A percentile compares a stretch with the other conserved stretches of the same genome.
Evolutionary conservation across 2,329 filamentous ascomycete genomes (phyloP).

Genomic region (Mycosphaerella arachidis): DNA sequence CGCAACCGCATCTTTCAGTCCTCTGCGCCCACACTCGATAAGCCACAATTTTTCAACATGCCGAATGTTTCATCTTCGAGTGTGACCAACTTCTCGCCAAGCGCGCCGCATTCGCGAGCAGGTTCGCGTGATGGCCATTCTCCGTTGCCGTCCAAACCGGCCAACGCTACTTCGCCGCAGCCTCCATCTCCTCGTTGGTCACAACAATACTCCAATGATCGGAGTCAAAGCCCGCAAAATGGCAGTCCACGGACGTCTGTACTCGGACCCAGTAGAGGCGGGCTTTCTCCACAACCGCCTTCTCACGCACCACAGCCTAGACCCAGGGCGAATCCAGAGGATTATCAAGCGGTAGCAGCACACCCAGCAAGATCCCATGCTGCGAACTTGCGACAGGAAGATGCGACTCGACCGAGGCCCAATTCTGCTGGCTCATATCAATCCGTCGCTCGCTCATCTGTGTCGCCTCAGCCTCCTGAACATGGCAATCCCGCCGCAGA

Average conservation of each 20-base stretch:
- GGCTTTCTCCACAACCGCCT: slow-evolving; percentile 4
- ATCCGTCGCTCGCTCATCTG: slow-evolving; percentile 21
- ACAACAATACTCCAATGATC: slow-evolving; percentile 8
- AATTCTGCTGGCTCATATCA: slow-evolving; percentile 19
- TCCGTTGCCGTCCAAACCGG: slow-evolving; percentile 4
- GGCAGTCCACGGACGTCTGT: slow-evolving; percentile 16
- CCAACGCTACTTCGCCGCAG: slow-evolving; percentile 5
- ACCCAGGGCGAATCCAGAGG: slow-evolving; percentile 16
- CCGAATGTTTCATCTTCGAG: slow-evolving; percentile 19
- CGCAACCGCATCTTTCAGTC: slow-evolving; percentile 11
- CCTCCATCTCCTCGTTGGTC: slow-evolving; percentile 7
- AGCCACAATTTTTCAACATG: slow-evolving; percentile 11
- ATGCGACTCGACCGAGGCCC: slow-evolving; percentile 21
- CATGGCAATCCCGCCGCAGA: slow-evolving; percentile 48
- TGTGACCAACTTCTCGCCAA: slow-evolving; percentile 10
- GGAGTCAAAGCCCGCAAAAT: slow-evolving; percentile 8
- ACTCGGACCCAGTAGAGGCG: slow-evolving; percentile 9
- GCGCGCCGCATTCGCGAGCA: slow-evolving; percentile 12
- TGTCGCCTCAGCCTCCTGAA: slow-evolving; percentile 19
- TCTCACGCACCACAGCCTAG: slow-evolving; percentile 14
- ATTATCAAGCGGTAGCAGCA: slow-evolving; percentile 17
- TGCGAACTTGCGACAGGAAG: slow-evolving; percentile 20
- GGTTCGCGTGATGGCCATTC: slow-evolving; percentile 18
- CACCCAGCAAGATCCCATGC: slow-evolving; percentile 16
- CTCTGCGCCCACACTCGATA: not conserved